A percentile compares a stretch with the other conserved stretches of the same genome.
phyloP scores from a whole-genome alignment of 495 filamentous ascomycete genomes.

The Clohesyomyces aquaticus region DNA sequence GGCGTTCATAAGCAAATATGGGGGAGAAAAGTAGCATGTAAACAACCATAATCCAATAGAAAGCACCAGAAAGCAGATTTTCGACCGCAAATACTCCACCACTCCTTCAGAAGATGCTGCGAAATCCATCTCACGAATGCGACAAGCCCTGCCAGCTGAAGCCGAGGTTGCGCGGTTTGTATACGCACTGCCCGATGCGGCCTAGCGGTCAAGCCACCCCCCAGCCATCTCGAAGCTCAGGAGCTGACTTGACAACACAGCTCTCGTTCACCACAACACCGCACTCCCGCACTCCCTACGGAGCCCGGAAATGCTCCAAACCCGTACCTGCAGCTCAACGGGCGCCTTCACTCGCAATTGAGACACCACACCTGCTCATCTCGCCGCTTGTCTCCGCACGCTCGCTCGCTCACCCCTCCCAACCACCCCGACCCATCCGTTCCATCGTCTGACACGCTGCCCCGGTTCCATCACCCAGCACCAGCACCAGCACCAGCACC shows the following conservation, averaged over 20 bases:
- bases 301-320: conserved; percentile 32
- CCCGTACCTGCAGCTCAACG: conserved; percentile 13
- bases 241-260: conserved; percentile 33
- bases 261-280: conserved; percentile 29
- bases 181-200: conserved; percentile 12
- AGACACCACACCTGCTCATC: conserved; percentile 1
- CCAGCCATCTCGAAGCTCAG: conserved; percentile 29
- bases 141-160: too few species aligned
- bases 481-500: too few species aligned
- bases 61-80: too few species aligned
- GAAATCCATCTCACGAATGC: too few species aligned
- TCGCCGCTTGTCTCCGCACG: too few species aligned
- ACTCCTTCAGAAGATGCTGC: too few species aligned
- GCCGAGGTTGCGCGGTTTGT: conserved; percentile 4
- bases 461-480: background rate
- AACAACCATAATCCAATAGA: background rate
- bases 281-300: conserved; percentile 2
- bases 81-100: background rate
- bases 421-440: background rate
- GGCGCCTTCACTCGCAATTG: conserved; percentile 17
- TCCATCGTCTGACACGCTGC: background rate
- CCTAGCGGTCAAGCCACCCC: conserved; percentile 8
- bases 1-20: conserved; percentile 31
- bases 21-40: background rate
- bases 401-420: background rate